phyloP scores from a whole-genome alignment of 1,284 basidiomycete species.

The Thelephora terrestris region DNA sequence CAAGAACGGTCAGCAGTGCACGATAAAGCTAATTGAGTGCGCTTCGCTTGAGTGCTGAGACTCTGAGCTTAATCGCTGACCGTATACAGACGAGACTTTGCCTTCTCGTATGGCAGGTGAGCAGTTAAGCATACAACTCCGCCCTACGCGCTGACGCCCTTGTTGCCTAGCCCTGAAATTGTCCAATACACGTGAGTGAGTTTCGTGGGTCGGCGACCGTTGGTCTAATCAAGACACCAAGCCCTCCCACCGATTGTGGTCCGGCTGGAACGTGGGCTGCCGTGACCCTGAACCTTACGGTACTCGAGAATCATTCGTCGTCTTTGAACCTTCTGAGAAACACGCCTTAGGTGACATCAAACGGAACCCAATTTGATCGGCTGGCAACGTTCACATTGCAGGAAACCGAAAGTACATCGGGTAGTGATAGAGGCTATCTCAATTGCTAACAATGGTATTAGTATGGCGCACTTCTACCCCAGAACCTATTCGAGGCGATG shows the following conservation, averaged over 20 bases:
- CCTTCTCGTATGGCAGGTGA: conserved; percentile 57
- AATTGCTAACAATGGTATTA: conserved; percentile 7
- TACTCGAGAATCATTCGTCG: conserved; percentile 13
- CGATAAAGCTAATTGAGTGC: conserved; percentile 53
- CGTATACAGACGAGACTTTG: conserved; percentile 51
- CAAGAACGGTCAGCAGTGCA: conserved; percentile 46
- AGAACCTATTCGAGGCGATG: conserved; percentile 55
- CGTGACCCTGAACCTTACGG: conserved; percentile 64
- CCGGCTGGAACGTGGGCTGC: conserved; percentile 63
- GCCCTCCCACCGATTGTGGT: conserved; percentile 69
- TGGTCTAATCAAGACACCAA: conserved; percentile 14
- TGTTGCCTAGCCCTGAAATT: conserved; percentile 43
- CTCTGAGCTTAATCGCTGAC: not conserved
- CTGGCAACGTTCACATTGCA: conserved; percentile 65
- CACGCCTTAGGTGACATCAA: not conserved
- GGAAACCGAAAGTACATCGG: conserved; percentile 56
- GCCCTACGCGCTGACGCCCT: not conserved
- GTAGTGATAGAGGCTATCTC: not conserved
- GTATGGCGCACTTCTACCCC: conserved; percentile 77
- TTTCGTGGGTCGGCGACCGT: not conserved
- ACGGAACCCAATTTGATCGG: conserved; percentile 59
- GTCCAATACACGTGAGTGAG: conserved; percentile 48
- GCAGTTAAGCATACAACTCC: conserved; percentile 15
- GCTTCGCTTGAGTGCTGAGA: conserved; percentile 15
- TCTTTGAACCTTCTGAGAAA: not conserved